phyloP scores from a whole-genome alignment of 495 filamentous ascomycete species.

The Baudoinia panamericana region DNA sequence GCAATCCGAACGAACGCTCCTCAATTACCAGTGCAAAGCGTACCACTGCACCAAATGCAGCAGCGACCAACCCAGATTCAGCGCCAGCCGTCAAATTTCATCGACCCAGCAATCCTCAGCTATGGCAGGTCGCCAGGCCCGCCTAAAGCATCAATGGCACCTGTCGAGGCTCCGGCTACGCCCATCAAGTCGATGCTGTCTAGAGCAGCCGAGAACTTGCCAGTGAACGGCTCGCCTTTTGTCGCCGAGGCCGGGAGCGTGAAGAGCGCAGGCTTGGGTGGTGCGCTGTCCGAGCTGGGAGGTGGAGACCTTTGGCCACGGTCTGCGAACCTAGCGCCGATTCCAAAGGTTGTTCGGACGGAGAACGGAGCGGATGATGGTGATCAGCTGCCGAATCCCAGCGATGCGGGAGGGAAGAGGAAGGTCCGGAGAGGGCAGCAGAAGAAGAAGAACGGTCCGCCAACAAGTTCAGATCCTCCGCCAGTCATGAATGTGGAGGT shows the following conservation, averaged over 20 bases:
- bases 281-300: constrained; percentile 17
- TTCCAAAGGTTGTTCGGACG: too few relatives aligned
- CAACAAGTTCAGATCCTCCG: constrained; percentile 10
- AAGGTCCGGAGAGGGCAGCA: constrained; percentile 9
- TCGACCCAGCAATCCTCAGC: constrained; percentile 33
- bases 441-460: constrained; percentile 17
- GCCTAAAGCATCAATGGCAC: constrained; percentile 4
- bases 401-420: constrained; percentile 10
- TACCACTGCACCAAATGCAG: neutral
- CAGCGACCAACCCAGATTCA: constrained; percentile 5
- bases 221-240: constrained; percentile 27
- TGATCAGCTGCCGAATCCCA: constrained; percentile 2
- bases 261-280: constrained; percentile 19
- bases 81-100: constrained; percentile 19
- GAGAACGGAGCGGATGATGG: neutral
- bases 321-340: too few relatives aligned
- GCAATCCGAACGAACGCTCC: constrained; percentile 4
- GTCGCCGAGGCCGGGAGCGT: constrained; percentile 10
- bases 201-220: constrained; percentile 20
- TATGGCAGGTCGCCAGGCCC: constrained; percentile 22
- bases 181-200: constrained; percentile 25
- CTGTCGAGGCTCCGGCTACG: constrained; percentile 25
- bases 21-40: neutral
- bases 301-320: too few relatives aligned
- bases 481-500: constrained; percentile 18